phyloP scores from a whole-genome alignment of 768 basidiomycete genomes.

The Naganishia onofrii region DNA sequence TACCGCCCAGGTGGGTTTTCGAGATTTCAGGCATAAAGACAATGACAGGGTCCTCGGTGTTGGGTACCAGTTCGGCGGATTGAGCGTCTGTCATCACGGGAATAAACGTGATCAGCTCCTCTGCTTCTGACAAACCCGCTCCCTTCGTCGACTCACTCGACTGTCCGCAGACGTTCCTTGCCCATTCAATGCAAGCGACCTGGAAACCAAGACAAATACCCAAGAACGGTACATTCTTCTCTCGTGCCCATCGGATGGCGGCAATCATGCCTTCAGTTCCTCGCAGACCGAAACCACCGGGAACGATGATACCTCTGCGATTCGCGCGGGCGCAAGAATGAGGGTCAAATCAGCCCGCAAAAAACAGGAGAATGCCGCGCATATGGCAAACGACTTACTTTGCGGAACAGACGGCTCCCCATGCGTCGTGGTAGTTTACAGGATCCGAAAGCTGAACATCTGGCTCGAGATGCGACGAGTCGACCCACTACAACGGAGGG shows the following conservation, averaged over 20 bases:
- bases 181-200: conserved; percentile 92
- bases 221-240: conserved; percentile 89
- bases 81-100: conserved; percentile 66
- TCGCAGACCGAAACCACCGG: conserved; percentile 89
- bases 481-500: conserved; percentile 73
- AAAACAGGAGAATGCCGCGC: too few relatives aligned
- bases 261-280: conserved; percentile 97
- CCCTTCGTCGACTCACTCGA: conserved; percentile 56
- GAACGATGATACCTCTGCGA: conserved; percentile 77
- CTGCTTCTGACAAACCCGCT: too few relatives aligned
- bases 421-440: conserved; percentile 89
- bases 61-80: conserved; percentile 72
- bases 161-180: conserved; percentile 73
- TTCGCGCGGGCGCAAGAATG: too few relatives aligned
- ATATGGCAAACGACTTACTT: conserved; percentile 43
- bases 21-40: conserved; percentile 99
- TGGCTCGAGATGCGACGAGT: conserved; percentile 84
- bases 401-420: conserved; percentile 86
- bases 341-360: too few relatives aligned
- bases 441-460: conserved; percentile 75
- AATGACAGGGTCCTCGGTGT: conserved; percentile 65
- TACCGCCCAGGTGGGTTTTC: conserved; percentile 95
- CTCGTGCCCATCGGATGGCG: conserved; percentile 94
- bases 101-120: background rate
- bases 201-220: conserved; percentile 99